Conservation (phyloP, 2,329 filamentous ascomycete genomes). For the Aureobasidium subglaciale region DNA sequence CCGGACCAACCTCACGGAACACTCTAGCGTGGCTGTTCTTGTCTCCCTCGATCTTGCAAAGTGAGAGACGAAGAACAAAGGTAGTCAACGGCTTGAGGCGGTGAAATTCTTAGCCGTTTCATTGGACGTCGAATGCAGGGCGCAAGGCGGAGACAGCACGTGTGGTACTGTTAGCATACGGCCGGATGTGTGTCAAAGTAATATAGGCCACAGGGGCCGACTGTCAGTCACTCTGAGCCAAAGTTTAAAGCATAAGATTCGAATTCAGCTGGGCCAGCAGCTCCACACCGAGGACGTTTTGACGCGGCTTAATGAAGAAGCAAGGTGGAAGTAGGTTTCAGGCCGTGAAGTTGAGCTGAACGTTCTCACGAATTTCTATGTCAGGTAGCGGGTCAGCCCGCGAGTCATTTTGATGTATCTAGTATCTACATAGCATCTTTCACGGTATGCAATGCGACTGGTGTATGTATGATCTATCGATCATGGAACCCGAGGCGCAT, state of each 20-base stretch:
- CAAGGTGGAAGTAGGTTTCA: background rate
- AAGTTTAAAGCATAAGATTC: background rate
- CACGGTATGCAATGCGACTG: background rate
- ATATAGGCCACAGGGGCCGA: background rate
- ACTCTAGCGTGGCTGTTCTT: background rate
- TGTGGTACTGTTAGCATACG: background rate
- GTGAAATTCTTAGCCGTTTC: background rate
- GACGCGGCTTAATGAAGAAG: background rate
- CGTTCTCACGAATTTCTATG: background rate
- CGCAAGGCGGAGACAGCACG: background rate
- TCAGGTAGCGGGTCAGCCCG: background rate
- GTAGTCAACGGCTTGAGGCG: background rate
- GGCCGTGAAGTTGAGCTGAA: background rate
- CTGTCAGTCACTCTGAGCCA: conserved; percentile 2
- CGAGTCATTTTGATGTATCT: background rate
- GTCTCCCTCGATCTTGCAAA: background rate
- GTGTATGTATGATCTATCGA: background rate
- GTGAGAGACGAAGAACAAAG: background rate
- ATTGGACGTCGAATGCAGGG: background rate
- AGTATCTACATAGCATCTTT: too few relatives aligned
- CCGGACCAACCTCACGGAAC: background rate
- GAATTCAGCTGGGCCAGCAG: background rate
- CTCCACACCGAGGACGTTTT: background rate
- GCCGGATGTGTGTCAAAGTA: background rate
- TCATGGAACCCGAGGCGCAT: background rate